A percentile compares a stretch with the other conserved stretches of the same genome.
Evolutionary conservation across 768 basidiomycete species (phyloP).

Genomic region (Hygrophorus russula): DNA sequence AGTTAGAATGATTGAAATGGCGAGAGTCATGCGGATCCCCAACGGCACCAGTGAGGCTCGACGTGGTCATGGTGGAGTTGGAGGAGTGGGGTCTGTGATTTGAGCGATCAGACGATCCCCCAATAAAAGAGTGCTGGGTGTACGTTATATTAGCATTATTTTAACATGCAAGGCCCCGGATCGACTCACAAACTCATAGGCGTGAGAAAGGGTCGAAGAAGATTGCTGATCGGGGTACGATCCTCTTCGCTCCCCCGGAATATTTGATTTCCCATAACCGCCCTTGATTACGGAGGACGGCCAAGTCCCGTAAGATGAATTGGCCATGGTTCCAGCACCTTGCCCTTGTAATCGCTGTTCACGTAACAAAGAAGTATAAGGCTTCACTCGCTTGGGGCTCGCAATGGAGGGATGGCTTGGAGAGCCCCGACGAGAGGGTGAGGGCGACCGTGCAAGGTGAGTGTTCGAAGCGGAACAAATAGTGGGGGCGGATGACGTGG

Average conservation of each 20-base stretch:
- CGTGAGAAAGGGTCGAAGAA: slow-evolving; percentile 18
- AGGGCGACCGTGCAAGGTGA: slow-evolving; percentile 14
- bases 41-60: slow-evolving; percentile 52
- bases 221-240: slow-evolving; percentile 25
- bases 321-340: slow-evolving; percentile 24
- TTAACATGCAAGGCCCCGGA: neutral
- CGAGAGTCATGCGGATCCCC: slow-evolving; percentile 33
- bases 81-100: slow-evolving; percentile 26
- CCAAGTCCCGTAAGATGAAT: slow-evolving; percentile 23
- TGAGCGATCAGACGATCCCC: slow-evolving; percentile 15
- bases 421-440: slow-evolving; percentile 21
- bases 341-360: slow-evolving; percentile 19
- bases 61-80: slow-evolving; percentile 29
- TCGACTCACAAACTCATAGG: slow-evolving; percentile 11
- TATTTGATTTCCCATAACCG: slow-evolving; percentile 20
- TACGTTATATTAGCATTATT: neutral
- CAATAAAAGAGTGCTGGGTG: slow-evolving; percentile 19
- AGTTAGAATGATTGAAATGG: slow-evolving; percentile 12
- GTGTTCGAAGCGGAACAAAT: neutral
- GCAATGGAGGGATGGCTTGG: slow-evolving; percentile 14
- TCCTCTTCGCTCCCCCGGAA: slow-evolving; percentile 24
- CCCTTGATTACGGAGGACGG: slow-evolving; percentile 17
- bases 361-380: slow-evolving; percentile 23
- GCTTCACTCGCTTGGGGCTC: slow-evolving; percentile 25
- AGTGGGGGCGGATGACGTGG: slow-evolving; percentile 13